These are phyloP conservation scores for Leptographium lundbergii DNA, from an alignment of 2,329 filamentous ascomycete genomes.

Conservation along the genomic window DNA sequence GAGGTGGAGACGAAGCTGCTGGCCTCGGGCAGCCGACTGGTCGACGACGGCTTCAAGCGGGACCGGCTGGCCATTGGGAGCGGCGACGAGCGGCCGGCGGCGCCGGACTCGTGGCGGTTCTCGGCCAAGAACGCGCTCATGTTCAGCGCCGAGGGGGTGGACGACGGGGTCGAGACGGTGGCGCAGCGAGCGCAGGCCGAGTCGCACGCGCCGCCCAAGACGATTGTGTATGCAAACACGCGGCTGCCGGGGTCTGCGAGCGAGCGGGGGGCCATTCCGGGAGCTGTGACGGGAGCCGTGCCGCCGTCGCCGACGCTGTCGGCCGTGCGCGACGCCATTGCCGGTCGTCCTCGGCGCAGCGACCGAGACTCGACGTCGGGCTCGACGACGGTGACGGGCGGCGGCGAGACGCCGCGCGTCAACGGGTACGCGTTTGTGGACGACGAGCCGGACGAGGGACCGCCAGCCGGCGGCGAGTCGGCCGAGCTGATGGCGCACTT, in stretches of 20 bases:
- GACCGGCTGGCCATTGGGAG: slow-evolving; percentile 53
- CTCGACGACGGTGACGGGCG: slow-evolving; percentile 22
- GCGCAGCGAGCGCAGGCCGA: slow-evolving; percentile 55
- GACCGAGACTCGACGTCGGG: slow-evolving; percentile 41
- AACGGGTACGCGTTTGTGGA: slow-evolving; percentile 94
- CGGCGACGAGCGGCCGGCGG: slow-evolving; percentile 53
- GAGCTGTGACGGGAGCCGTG: slow-evolving; percentile 21
- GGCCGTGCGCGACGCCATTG: slow-evolving; percentile 72
- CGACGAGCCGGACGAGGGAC: slow-evolving; percentile 48
- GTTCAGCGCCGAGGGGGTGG: slow-evolving; percentile 61
- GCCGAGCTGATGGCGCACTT: slow-evolving; percentile 37
- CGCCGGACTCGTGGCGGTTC: slow-evolving; percentile 63
- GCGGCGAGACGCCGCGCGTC: slow-evolving; percentile 70
- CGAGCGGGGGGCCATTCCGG: too few relatives aligned
- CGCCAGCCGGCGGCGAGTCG: slow-evolving; percentile 15
- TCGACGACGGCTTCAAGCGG: slow-evolving; percentile 44
- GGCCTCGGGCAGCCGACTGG: slow-evolving; percentile 27
- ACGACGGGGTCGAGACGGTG: slow-evolving; percentile 47
- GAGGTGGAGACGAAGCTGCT: slow-evolving; percentile 43
- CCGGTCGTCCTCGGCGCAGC: slow-evolving; percentile 51
- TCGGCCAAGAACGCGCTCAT: slow-evolving; percentile 73
- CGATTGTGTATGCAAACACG: slow-evolving; percentile 73
- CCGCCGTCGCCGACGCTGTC: slow-evolving; percentile 75
- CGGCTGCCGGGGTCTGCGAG: slow-evolving; percentile 42
- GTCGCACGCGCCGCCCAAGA: slow-evolving; percentile 64